Evolutionary conservation across 495 filamentous ascomycete genomes (phyloP), one percentile per base, ranked within the genome.

Genomic region (Copromyces sp.): DNA sequence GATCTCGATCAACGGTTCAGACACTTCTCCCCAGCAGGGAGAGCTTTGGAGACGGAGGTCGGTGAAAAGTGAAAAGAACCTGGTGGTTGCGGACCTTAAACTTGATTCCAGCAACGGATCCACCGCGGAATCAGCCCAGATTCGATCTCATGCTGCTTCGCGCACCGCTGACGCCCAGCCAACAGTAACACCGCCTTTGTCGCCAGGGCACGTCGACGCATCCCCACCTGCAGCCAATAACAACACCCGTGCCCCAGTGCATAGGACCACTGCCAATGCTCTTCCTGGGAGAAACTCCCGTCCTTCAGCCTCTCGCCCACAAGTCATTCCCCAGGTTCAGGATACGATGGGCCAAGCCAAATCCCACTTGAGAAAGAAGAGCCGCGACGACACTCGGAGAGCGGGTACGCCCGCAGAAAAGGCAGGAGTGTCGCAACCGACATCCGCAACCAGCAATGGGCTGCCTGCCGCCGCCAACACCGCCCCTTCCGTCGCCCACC

Each of bases 41-140:
- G 78, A 84, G 68, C 81, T 86, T 59, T 85, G 84, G 84, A 79
- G 81, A 42, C 79, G 84, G n/a, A 79, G 83, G 72, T 85, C 84
- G 32, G 74, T 81, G 12, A 84, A 78, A 74, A 77, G 75, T 61
- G 83, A 86, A 45, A 78, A 78, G 42, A 82, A 74, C 71, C 68
- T 84, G 35, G 79, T 80, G 24, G 78, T 85, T 16, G 77, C 83
- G 2, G 82, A 82, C 45, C 83, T 86, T 70, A 84, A 82, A 71
- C 74, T 86, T 39, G 77, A 79, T 40, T 73, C 69, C 53, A 85
- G 83, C 39, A 78, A 85, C 75, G 84, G 84, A 29, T 85, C 84
- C 24, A 86, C 84, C 35, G 82, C 82, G 17, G 77, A 74, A 45
- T 72, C 77, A 72, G 68, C 47, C 40, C 74, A 73, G 38, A 68